Base-by-base conservation (phyloP, 1,284 basidiomycete species). In the Sporisorium graminicola region DNA sequence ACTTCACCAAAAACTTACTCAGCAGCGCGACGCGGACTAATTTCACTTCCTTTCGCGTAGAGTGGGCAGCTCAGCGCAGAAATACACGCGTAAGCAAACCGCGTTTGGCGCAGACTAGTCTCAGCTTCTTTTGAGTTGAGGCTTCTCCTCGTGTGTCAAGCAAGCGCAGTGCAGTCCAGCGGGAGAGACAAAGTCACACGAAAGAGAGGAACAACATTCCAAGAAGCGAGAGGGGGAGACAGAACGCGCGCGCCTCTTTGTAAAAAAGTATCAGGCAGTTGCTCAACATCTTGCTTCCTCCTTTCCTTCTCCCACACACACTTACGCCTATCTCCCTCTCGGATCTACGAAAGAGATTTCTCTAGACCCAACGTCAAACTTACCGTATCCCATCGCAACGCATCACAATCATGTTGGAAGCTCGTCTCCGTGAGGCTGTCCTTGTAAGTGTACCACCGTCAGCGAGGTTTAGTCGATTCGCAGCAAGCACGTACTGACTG, bases 321-420 rank as follows among this genome's bases (percentile, higher is more conserved):
- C 3, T 27, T 24, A 47, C 40, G 31, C 31, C 50, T 35, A n/a
- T n/a, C 16, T 33, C 14, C 14, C 5, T 24, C 18, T 49, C 47
- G 47, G 18, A 27, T 31, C 27, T 49, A n/a, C 47, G 22, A 12
- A 12, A 29, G 12, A 26, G 16, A n/a, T 16, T n/a, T 18, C 27
- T 50, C 49, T 24, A 13, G 31, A 37, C 33, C 50, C 26, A 7
- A 31, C 49, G 22, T 22, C 27, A 10, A 31, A 9, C n/a, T 16
- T 29, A 50, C 20, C 35, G 35, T 24, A 50, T 16, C 47, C 13
- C 44, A 44, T 20, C 29, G 29, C 29, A 31, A 37, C 37, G 13
- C 37, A 40, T 13, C 24, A 40, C 35, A 62, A 76, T 14, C 57
- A 82, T 82, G 80, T 75, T 82, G 60, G 80, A 82, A 79, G 80